These are phyloP conservation scores for Drechslerella coelobrocha DNA, from an alignment of 2,329 filamentous ascomycete species.

Conservation along the genomic window DNA sequence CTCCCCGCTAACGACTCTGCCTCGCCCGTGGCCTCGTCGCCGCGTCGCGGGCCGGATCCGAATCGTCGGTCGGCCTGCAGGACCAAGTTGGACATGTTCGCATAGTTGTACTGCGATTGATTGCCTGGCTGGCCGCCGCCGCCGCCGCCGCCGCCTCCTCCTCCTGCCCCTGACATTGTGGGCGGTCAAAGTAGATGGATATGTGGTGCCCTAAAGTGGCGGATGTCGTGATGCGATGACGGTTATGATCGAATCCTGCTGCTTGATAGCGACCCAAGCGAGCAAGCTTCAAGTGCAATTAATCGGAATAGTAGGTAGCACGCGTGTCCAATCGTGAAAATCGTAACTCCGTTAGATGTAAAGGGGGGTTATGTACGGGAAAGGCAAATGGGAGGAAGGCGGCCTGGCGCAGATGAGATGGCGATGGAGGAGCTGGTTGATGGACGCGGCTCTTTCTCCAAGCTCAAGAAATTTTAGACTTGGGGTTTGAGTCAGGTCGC, in stretches of 20 bases:
- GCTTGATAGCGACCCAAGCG: neutral
- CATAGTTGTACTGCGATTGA: constrained; percentile 98
- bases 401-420: constrained; percentile 1
- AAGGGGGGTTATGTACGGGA: neutral
- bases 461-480: neutral
- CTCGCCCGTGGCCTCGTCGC: constrained; percentile 94
- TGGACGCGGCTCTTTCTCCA: constrained; percentile 1
- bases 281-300: neutral
- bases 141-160: constrained; percentile 58
- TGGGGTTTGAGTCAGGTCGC: constrained; percentile 4
- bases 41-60: constrained; percentile 74
- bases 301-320: neutral
- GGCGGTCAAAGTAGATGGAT: constrained; percentile 1
- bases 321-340: neutral
- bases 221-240: neutral
- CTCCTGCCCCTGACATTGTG: constrained; percentile 65
- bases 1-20: constrained; percentile 95
- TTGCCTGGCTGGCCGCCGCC: constrained; percentile 67
- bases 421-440: neutral
- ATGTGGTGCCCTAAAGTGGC: neutral
- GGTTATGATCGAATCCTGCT: neutral
- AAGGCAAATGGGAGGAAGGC: neutral
- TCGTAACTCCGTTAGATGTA: neutral
- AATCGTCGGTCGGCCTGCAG: constrained; percentile 99
- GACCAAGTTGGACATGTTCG: constrained; percentile 99